phyloP scores from a whole-genome alignment of 176 grass and related monocot species.

The Avena atlantica region DNA sequence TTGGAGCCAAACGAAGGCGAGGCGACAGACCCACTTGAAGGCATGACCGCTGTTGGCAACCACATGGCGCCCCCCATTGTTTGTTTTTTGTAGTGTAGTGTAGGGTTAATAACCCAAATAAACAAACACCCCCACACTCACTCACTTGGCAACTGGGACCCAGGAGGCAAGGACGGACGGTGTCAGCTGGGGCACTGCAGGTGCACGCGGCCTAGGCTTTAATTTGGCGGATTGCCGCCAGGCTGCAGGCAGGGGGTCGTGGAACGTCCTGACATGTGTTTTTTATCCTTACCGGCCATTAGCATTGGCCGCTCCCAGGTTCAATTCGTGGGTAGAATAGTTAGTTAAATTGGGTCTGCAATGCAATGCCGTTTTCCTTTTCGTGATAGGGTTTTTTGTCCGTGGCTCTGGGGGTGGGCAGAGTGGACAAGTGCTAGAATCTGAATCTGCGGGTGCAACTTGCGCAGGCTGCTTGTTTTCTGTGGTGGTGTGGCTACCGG shows the following conservation, averaged over 20 bases:
- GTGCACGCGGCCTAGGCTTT: conserved; percentile 8
- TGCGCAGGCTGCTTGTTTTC: conserved; percentile 49
- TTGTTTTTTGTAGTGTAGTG: not conserved
- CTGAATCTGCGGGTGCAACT: conserved; percentile 66
- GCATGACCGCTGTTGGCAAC: conserved; percentile 12
- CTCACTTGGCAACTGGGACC: not conserved
- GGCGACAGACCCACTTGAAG: conserved; percentile 42
- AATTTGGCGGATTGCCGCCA: conserved; percentile 20
- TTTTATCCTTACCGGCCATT: conserved; percentile 14
- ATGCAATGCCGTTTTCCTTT: not conserved
- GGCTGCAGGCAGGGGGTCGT: not conserved
- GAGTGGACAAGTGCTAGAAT: conserved; percentile 45
- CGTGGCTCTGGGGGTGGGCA: not conserved
- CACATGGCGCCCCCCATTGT: conserved; percentile 37
- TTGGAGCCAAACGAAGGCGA: conserved; percentile 22
- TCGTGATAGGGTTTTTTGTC: conserved; percentile 32
- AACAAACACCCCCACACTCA: too few relatives aligned
- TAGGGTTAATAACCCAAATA: not conserved
- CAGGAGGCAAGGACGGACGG: not conserved
- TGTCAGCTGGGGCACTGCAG: conserved; percentile 41
- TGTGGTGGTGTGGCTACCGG: not conserved
- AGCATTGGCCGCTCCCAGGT: not conserved
- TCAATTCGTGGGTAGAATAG: not conserved
- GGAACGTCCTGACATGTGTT: conserved; percentile 48
- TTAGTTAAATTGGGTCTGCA: not conserved